Evolutionary conservation across 2,329 filamentous ascomycete species (phyloP), one percentile per base, ranked within the genome.

Genomic region (Pseudogymnoascus sp.): DNA sequence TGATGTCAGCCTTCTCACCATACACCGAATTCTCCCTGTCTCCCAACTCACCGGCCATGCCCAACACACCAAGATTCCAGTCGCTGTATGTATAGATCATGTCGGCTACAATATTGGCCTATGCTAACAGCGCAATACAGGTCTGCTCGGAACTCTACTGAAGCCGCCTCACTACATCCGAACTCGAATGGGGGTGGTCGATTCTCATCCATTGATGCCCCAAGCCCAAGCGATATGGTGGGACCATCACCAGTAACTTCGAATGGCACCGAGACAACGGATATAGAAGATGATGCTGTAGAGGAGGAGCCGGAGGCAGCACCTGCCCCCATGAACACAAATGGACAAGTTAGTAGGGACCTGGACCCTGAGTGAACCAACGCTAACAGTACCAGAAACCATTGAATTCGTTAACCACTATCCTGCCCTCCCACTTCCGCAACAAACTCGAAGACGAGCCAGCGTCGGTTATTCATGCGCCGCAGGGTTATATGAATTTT

Each of bases 401-500:
- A 62, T 34, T 54, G 16, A 34, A 36, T 21, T 25, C 34, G 16
- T 34, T 86, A 14, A 79, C 77, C 62, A 88, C 85, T 4, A 83
- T 81, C 66, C 71, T 88, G 8, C 77, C 84, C 2, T 83, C 85
- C 45, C 78, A 81, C 65, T 71, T 88, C 74, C 79, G 86, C 73
- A 81, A 82, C 62, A 78, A 79, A 62, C 83, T 83, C 23, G 87
- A 86, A 66, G 91, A 96, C 68, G 91, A 93, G 69, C 88, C 92
- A 23, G 83, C 91, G 62, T 97, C 93, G 1, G 93, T 96, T 63
- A 96, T 97, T 69, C 93, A 96, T 79, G 91, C 90, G 14, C 92
- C 93, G 0, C 83, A 91, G 68, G 90, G 89, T 67, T 97, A 95
- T 75, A 83, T 85, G 64, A 85, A 85, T 69, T 96, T 95, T 84